These are phyloP conservation scores for Anastatica hierochuntica DNA, from an alignment of 345 rosid genomes.

Conservation along the genomic window DNA sequence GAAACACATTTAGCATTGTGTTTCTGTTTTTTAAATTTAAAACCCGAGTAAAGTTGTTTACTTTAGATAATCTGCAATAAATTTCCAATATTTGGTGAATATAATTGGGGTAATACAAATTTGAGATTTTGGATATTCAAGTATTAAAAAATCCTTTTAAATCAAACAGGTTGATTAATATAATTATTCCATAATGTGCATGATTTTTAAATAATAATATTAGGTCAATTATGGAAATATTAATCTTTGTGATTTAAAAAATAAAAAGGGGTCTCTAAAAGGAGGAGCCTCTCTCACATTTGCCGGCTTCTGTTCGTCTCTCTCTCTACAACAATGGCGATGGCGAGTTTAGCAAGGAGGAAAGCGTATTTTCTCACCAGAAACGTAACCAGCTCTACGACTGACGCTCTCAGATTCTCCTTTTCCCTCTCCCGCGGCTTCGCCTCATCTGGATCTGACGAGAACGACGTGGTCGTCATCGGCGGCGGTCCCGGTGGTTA, in stretches of 20 bases:
- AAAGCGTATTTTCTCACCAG: constrained; percentile 45
- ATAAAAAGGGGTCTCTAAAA: neutral
- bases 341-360: constrained; percentile 62
- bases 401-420: constrained; percentile 45
- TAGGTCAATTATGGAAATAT: constrained; percentile 14
- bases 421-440: constrained; percentile 53
- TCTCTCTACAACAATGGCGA: constrained; percentile 44
- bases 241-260: neutral
- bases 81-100: constrained; percentile 6
- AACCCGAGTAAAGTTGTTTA: neutral
- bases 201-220: neutral
- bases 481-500: constrained; percentile 97
- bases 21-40: neutral
- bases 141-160: neutral
- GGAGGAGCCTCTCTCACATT: constrained; percentile 8
- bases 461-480: constrained; percentile 77
- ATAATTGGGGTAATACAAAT: neutral
- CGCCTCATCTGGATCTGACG: constrained; percentile 73
- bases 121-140: neutral
- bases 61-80: constrained; percentile 1
- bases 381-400: constrained; percentile 31
- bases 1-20: neutral
- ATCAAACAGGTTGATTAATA: neutral
- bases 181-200: neutral
- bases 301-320: constrained; percentile 17